A percentile compares a stretch with the other conserved stretches of the same genome.
phyloP scores from a whole-genome alignment of 345 rosid species.

The Citrus sp. region DNA sequence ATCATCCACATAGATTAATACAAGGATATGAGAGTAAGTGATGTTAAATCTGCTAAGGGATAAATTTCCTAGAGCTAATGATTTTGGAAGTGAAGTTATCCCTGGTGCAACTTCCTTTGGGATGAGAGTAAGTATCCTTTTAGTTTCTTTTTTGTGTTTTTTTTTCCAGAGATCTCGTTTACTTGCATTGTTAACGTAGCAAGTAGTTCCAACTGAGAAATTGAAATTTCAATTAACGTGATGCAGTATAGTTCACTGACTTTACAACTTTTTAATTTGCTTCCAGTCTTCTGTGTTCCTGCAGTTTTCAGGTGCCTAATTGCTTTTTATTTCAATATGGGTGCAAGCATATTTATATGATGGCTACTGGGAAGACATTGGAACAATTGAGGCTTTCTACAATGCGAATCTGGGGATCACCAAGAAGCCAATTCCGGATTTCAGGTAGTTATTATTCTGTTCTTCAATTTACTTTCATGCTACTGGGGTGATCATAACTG shows the following conservation, averaged over 20 bases:
- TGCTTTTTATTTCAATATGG: conserved; percentile 28
- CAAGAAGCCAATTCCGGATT: conserved; percentile 91
- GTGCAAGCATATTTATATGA: conserved; percentile 97
- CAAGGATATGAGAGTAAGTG: no score
- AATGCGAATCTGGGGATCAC: conserved; percentile 95
- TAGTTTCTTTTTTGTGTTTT: neutral
- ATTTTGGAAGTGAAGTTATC: conserved; percentile 97
- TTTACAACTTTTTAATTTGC: neutral
- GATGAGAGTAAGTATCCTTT: conserved; percentile 55
- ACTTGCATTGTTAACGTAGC: neutral
- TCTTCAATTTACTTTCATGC: conserved; percentile 3
- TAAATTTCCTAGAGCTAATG: conserved; percentile 95
- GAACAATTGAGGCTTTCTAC: conserved; percentile 94
- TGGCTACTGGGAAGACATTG: conserved; percentile 99
- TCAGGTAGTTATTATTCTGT: conserved; percentile 49
- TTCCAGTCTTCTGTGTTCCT: neutral
- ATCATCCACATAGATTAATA: no score
- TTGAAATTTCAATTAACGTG: neutral
- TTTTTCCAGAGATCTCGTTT: neutral
- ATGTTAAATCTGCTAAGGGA: conserved; percentile 86
- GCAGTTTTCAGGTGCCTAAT: neutral
- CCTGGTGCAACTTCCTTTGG: conserved; percentile 96
- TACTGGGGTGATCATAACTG: neutral
- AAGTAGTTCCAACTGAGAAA: neutral
- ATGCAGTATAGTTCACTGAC: neutral